phyloP scores from a whole-genome alignment of 176 grass and related monocot species.

The maize (Zea mays) region DNA sequence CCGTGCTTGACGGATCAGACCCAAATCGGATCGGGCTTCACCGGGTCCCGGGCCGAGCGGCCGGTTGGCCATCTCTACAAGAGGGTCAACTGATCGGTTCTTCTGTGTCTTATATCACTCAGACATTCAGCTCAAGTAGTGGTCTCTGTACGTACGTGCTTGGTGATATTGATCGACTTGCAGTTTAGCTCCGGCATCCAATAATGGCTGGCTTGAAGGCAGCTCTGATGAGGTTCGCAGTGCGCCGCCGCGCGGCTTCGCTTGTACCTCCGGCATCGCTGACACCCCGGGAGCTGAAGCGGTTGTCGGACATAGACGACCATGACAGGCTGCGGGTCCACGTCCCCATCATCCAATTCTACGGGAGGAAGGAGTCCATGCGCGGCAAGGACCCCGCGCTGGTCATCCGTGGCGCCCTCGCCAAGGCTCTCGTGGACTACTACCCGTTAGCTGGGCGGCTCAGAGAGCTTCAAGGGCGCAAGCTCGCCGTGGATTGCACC shows the following conservation, averaged over 20 bases:
- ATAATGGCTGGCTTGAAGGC: too few relatives aligned
- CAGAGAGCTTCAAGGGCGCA: constrained; percentile 51
- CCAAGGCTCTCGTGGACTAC: constrained; percentile 68
- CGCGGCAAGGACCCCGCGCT: constrained; percentile 48
- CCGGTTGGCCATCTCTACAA: too few relatives aligned
- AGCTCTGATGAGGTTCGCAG: constrained; percentile 33
- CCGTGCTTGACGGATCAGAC: too few relatives aligned
- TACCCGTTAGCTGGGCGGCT: constrained; percentile 83
- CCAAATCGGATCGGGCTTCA: too few relatives aligned
- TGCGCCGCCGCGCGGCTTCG: constrained; percentile 39
- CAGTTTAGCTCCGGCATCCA: too few relatives aligned
- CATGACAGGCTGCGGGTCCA: constrained; percentile 78
- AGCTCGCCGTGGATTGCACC: constrained; percentile 86
- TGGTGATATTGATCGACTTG: too few relatives aligned
- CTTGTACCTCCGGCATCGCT: constrained; percentile 56
- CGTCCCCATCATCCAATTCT: constrained; percentile 76
- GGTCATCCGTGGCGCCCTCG: constrained; percentile 65
- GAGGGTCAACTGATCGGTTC: too few relatives aligned
- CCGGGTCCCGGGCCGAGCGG: too few relatives aligned
- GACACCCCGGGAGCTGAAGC: constrained; percentile 67
- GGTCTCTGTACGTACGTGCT: too few relatives aligned
- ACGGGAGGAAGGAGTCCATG: constrained; percentile 38
- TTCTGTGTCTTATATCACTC: too few relatives aligned
- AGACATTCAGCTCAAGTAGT: too few relatives aligned
- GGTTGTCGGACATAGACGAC: constrained; percentile 81